A percentile compares a stretch with the other conserved stretches of the same genome.
Evolutionary conservation across 371 early-diverging fungal genomes (phyloP).

Genomic region (Mucor plumbeus): DNA sequence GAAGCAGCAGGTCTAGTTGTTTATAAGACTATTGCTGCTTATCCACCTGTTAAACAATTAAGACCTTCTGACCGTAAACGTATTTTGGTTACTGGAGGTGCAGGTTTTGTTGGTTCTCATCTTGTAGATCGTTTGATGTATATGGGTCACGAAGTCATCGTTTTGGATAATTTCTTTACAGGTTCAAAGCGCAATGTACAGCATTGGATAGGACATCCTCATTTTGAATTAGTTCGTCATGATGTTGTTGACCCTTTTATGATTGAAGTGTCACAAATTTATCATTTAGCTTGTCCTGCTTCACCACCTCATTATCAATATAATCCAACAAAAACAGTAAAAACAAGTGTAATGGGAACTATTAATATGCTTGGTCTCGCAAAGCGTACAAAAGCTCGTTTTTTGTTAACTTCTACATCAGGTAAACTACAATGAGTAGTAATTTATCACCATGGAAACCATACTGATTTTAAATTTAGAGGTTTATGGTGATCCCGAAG

Average conservation of each 20-base stretch:
- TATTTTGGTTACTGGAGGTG: slow-evolving; percentile 90
- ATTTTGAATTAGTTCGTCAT: slow-evolving; percentile 86
- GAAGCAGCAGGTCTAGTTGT: slow-evolving; percentile 48
- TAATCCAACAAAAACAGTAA: slow-evolving; percentile 88
- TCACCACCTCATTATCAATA: slow-evolving; percentile 92
- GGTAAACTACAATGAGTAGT: slow-evolving; percentile 45
- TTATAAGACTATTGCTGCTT: slow-evolving; percentile 51
- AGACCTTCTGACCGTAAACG: slow-evolving; percentile 67
- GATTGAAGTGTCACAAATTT: slow-evolving; percentile 87
- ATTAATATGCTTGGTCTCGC: slow-evolving; percentile 92
- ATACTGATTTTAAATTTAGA: slow-evolving; percentile 49
- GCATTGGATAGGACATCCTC: slow-evolving; percentile 89
- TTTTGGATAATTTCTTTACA: slow-evolving; percentile 88
- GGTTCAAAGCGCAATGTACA: slow-evolving; percentile 73
- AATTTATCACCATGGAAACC: not conserved
- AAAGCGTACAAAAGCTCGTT: slow-evolving; percentile 81
- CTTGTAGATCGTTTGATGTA: slow-evolving; percentile 85
- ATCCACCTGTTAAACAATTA: slow-evolving; percentile 61
- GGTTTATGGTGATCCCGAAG: slow-evolving; percentile 90
- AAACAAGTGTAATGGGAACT: slow-evolving; percentile 88
- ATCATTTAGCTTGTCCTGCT: slow-evolving; percentile 88
- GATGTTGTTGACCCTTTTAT: slow-evolving; percentile 86
- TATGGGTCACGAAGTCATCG: slow-evolving; percentile 89
- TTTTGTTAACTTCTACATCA: slow-evolving; percentile 84
- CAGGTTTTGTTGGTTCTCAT: slow-evolving; percentile 91